Evolutionary conservation across 2,329 filamentous ascomycete genomes (phyloP).

Genomic region (Thelonectria olida): DNA sequence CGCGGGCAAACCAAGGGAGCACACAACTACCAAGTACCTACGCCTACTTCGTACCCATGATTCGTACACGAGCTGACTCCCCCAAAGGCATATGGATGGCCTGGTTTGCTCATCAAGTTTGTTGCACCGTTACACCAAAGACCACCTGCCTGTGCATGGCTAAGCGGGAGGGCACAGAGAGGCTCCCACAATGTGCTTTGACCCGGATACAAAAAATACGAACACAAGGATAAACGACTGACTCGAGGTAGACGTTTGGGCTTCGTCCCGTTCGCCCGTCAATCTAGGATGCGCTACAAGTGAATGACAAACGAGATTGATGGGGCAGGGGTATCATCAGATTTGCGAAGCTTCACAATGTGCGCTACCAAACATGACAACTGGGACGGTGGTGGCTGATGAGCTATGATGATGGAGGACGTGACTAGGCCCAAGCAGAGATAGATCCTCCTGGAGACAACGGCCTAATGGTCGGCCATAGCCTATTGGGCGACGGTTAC

Average conservation of each 20-base stretch:
- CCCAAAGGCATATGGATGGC: too few relatives aligned
- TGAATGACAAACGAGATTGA: background rate
- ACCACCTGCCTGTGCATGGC: background rate
- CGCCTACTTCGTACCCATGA: too few relatives aligned
- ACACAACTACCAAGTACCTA: background rate
- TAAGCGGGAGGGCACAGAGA: background rate
- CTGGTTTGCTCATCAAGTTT: background rate
- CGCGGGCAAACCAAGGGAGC: background rate
- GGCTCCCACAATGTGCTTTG: background rate
- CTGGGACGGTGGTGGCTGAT: background rate
- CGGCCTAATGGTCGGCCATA: too few relatives aligned
- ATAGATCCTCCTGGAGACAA: too few relatives aligned
- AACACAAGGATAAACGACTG: background rate
- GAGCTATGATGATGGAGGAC: background rate
- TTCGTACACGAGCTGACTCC: background rate
- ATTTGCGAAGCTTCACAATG: background rate
- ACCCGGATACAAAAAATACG: background rate
- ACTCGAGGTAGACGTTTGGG: background rate
- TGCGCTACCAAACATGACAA: too few relatives aligned
- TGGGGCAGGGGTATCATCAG: background rate
- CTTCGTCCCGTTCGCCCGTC: background rate
- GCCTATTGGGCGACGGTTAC: background rate
- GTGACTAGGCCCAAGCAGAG: background rate
- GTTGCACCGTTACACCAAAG: background rate
- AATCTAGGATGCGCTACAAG: background rate